Base-by-base conservation (phyloP, 176 grass and related monocot species). In the Puya raimondii region DNA sequence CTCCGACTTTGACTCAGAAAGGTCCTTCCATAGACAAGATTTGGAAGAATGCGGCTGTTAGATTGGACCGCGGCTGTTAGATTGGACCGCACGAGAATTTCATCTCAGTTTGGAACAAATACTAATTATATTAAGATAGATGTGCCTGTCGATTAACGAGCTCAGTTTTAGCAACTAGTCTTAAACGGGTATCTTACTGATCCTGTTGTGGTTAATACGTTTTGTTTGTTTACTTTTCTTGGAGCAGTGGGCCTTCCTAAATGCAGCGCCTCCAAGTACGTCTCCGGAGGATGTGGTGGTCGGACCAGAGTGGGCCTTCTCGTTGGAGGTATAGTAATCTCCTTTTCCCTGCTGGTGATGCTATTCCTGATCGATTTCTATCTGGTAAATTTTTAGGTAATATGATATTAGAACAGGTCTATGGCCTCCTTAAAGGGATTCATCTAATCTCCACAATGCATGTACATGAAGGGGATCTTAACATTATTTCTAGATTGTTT, bases 211-310 rank as follows among this genome's bases (percentile, higher is more conserved):
- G 5, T 2, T 4, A 61, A 18, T 61, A 61, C 5, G 33, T 56
- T 18, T n/a, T 17, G 56, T 18, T n/a, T 61, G 17, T 61, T 61
- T 21, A 13, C n/a, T 61, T 59, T 59, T 18, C 21, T 61, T 5
- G 56, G 16, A 61, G n/a, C n/a, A 61, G 56, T 61, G 56, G 56
- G n/a, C 21, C 17, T 2, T 16, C 56, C 9, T 17, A 76, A 54
- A 25, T 76, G 73, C 73, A 76, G 52, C 42, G 63, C 64, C 47
- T 33, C 73, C 15, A 76, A 67, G 50, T 76, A 47, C 11, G 10
- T 66, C 16, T 47, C 49, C 3, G 73, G 73, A 23, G 27, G 11
- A 10, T 76, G 73, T 53, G 50, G 63, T 18, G 23, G 5, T 25
- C 52, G 4, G 10, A 47, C 11, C 9, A 76, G 50, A 76, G 50